A percentile compares a stretch with the other conserved stretches of the same genome.
Conservation (phyloP, 2,329 filamentous ascomycete genomes). For the Lachnellula hyalina region DNA sequence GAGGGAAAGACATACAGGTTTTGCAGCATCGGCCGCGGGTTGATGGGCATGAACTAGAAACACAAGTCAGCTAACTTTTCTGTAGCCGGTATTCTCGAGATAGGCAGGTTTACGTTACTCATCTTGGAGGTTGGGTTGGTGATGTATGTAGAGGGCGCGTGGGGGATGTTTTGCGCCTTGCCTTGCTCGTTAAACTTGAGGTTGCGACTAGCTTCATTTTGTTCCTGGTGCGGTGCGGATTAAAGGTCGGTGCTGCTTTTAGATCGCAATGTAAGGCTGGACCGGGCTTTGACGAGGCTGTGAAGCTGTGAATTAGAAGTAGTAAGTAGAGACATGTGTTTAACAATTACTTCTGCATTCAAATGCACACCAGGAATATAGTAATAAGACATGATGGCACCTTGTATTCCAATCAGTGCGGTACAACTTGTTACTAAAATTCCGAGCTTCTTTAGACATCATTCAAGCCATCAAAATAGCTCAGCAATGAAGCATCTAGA, state of each 20-base stretch:
- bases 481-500: neutral
- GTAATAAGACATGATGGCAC: neutral
- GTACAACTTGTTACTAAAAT: neutral
- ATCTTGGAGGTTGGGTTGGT: conserved; percentile 16
- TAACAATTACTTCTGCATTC: too few relatives aligned
- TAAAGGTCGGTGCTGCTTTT: conserved; percentile 18
- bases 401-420: too few relatives aligned
- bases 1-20: conserved; percentile 59
- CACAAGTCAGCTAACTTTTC: conserved; percentile 19
- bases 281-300: conserved; percentile 1
- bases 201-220: conserved; percentile 13
- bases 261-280: conserved; percentile 8
- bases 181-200: conserved; percentile 15
- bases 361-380: too few relatives aligned
- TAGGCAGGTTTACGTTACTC: conserved; percentile 18
- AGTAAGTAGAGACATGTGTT: too few relatives aligned
- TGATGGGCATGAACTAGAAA: conserved; percentile 79
- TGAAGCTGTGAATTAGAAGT: too few relatives aligned
- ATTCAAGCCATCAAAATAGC: neutral
- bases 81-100: neutral
- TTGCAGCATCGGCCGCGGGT: conserved; percentile 95
- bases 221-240: neutral
- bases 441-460: neutral
- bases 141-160: conserved; percentile 12
- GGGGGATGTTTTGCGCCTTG: conserved; percentile 9